Conservation (phyloP, 1,284 basidiomycete species). For the Ceratobasidium sp. region DNA sequence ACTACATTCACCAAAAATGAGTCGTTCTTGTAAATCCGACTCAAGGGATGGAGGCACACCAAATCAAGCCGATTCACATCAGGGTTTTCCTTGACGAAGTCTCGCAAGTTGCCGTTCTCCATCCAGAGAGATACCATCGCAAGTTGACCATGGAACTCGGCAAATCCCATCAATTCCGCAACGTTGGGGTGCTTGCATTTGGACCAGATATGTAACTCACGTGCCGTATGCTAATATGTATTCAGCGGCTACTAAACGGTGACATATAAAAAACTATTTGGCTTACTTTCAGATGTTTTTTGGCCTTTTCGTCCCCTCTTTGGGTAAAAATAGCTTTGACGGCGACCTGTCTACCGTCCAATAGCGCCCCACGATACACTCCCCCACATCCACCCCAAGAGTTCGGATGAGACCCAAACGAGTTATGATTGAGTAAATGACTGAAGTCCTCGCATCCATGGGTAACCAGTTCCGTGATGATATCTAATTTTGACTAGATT, state of each 20-base stretch:
- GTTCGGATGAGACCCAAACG: neutral
- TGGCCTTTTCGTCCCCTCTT: neutral
- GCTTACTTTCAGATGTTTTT: conserved; percentile 4
- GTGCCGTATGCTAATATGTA: neutral
- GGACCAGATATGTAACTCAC: neutral
- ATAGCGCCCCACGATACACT: neutral
- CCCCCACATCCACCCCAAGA: conserved; percentile 6
- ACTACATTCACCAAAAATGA: neutral
- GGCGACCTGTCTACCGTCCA: neutral
- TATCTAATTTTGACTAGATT: neutral
- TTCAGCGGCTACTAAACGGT: neutral
- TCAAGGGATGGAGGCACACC: neutral
- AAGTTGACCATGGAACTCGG: neutral
- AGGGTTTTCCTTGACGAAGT: neutral
- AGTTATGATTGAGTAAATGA: neutral
- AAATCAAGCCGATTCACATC: neutral
- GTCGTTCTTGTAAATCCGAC: neutral
- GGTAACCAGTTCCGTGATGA: neutral
- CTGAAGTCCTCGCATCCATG: conserved; percentile 10
- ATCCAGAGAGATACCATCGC: conserved; percentile 15
- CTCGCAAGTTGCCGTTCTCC: neutral
- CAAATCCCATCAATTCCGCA: neutral
- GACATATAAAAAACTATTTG: neutral
- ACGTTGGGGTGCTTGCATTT: neutral
- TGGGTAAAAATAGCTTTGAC: neutral